Evolutionary conservation across 1,284 basidiomycete species (phyloP).

Genomic region (Abortiporus biennis): DNA sequence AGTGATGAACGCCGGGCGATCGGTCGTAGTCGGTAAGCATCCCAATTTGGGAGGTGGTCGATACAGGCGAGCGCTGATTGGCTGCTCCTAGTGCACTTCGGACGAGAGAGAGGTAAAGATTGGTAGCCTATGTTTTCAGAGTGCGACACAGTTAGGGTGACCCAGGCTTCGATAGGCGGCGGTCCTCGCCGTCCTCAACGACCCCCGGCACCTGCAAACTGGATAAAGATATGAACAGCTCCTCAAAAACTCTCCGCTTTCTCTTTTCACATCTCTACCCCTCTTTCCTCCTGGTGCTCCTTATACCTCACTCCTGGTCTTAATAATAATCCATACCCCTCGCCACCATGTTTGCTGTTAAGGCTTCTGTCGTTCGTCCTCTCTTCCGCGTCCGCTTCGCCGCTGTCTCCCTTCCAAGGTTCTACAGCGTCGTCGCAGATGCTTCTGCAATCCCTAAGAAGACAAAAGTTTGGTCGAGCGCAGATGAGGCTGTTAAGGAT

Average conservation of each 20-base stretch:
- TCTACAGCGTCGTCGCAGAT: slow-evolving; percentile 24
- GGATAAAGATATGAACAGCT: background rate
- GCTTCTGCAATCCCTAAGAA: slow-evolving; percentile 36
- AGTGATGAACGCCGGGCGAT: no score
- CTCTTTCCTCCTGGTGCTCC: background rate
- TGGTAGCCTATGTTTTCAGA: no score
- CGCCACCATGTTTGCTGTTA: background rate
- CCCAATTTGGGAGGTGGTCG: no score
- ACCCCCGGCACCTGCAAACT: background rate
- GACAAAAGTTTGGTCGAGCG: slow-evolving; percentile 77
- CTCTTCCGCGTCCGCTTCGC: slow-evolving; percentile 18
- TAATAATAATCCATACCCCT: background rate
- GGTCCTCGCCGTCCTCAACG: background rate
- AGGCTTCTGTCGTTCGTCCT: slow-evolving; percentile 9
- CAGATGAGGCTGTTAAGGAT: slow-evolving; percentile 78
- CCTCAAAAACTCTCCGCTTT: background rate
- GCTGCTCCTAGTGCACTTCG: no score
- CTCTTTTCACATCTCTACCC: background rate
- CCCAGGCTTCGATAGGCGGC: background rate
- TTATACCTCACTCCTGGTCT: background rate
- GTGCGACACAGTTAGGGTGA: no score
- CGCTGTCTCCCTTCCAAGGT: slow-evolving; percentile 19
- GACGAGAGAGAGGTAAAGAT: no score
- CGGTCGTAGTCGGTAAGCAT: no score
- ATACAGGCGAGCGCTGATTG: no score